phyloP scores from a whole-genome alignment of 352 stramenopile genomes.

The Globisporangium orthogonon region DNA sequence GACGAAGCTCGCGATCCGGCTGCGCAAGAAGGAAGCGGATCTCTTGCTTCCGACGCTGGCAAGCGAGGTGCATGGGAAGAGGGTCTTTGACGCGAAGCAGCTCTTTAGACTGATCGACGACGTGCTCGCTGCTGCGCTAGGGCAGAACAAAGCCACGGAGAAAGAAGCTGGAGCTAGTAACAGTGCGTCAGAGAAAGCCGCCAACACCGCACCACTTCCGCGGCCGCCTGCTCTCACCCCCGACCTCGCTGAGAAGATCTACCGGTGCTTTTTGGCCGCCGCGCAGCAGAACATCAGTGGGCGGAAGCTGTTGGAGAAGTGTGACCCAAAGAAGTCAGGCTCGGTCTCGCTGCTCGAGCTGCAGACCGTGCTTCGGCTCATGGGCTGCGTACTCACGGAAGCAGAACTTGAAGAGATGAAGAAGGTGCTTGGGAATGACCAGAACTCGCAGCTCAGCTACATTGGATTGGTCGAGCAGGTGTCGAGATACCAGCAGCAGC shows the following conservation, averaged over 20 bases:
- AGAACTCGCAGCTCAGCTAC: conserved; percentile 45
- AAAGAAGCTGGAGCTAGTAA: conserved; percentile 1
- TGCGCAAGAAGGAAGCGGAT: conserved; percentile 45
- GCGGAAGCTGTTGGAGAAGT: conserved; percentile 65
- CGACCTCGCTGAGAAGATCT: conserved; percentile 54
- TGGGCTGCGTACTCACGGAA: conserved; percentile 53
- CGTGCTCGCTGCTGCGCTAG: conserved; percentile 19
- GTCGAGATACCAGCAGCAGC: conserved; percentile 21
- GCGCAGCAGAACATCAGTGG: conserved; percentile 76
- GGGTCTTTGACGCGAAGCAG: conserved; percentile 24
- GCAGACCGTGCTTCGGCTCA: conserved; percentile 69
- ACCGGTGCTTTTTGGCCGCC: conserved; percentile 49
- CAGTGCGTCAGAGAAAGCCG: too few relatives aligned
- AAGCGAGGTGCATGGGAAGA: conserved; percentile 19
- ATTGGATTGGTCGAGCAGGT: conserved; percentile 40
- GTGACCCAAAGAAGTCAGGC: conserved; percentile 43
- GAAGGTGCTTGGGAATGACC: conserved; percentile 32
- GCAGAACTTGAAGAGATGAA: conserved; percentile 49
- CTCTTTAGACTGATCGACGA: conserved; percentile 23
- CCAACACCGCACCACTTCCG: too few relatives aligned
- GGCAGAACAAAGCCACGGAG: conserved; percentile 3
- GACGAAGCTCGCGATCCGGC: conserved; percentile 29
- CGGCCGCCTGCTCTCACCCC: conserved; percentile 8
- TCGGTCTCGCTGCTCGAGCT: conserved; percentile 60
- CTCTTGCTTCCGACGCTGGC: conserved; percentile 35